Conservation (phyloP, 2,329 filamentous ascomycete species). For the Sporothrix phasma region DNA sequence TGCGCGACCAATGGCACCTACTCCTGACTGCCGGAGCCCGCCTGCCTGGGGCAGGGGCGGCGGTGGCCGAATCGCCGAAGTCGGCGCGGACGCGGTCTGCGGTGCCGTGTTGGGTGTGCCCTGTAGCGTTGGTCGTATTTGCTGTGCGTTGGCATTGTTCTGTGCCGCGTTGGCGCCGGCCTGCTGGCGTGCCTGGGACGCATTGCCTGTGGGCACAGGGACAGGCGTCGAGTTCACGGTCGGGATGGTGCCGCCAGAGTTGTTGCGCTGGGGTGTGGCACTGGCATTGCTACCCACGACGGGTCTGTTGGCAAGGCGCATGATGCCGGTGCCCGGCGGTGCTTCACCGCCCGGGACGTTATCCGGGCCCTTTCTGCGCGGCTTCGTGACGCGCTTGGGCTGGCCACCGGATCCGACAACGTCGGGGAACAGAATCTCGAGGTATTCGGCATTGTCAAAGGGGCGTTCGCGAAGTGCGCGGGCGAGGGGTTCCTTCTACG, state of each 20-base stretch:
- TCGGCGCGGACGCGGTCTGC: neutral
- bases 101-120: neutral
- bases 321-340: constrained; percentile 38
- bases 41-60: neutral
- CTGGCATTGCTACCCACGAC: neutral
- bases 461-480: constrained; percentile 46
- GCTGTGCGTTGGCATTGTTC: neutral
- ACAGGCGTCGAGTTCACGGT: constrained; percentile 19
- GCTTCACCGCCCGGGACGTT: constrained; percentile 33
- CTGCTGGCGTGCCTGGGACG: constrained; percentile 14
- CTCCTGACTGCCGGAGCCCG: constrained; percentile 4
- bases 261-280: constrained; percentile 2
- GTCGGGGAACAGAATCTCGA: constrained; percentile 51
- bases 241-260: neutral
- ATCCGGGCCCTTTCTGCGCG: constrained; percentile 40
- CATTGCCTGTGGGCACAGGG: constrained; percentile 14
- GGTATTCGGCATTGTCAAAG: constrained; percentile 51
- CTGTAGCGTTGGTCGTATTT: neutral
- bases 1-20: neutral
- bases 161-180: neutral
- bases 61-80: neutral
- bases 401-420: constrained; percentile 50
- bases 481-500: constrained; percentile 47
- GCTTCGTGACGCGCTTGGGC: constrained; percentile 49
- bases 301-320: constrained; percentile 32